Conservation (phyloP, 176 grass and related monocot species). For the Dendrocalamus sinicus region DNA sequence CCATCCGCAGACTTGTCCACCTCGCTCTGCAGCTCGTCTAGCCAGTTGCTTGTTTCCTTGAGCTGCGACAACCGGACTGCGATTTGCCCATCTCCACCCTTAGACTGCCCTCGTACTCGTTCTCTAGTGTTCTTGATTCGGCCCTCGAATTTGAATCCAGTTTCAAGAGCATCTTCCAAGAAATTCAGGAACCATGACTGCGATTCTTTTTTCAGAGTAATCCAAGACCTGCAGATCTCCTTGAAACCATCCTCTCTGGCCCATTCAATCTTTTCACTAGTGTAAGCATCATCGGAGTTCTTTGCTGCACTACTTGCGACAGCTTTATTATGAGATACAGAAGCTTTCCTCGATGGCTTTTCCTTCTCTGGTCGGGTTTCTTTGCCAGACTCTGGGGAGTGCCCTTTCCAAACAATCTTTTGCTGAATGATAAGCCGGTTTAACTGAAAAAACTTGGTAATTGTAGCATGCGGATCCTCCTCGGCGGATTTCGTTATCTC, state of each 20-base stretch:
- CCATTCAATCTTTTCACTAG: slow-evolving; percentile 75
- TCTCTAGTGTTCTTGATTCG: slow-evolving; percentile 54
- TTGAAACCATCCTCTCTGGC: slow-evolving; percentile 84
- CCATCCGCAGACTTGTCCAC: slow-evolving; percentile 44
- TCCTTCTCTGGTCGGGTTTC: slow-evolving; percentile 61
- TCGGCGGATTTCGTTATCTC: slow-evolving; percentile 66
- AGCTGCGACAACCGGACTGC: slow-evolving; percentile 83
- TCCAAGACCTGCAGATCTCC: slow-evolving; percentile 85
- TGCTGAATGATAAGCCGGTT: slow-evolving; percentile 74
- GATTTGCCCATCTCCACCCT: slow-evolving; percentile 68
- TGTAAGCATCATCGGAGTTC: slow-evolving; percentile 46
- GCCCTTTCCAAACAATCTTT: slow-evolving; percentile 65
- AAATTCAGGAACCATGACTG: slow-evolving; percentile 91
- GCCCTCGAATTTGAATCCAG: slow-evolving; percentile 69
- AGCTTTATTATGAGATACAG: slow-evolving; percentile 51
- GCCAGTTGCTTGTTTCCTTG: slow-evolving; percentile 89
- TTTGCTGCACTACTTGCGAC: slow-evolving; percentile 48
- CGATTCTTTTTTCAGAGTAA: slow-evolving; percentile 61
- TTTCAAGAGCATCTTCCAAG: slow-evolving; percentile 66
- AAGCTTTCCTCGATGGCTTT: slow-evolving; percentile 60
- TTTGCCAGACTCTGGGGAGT: slow-evolving; percentile 46
- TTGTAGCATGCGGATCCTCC: slow-evolving; percentile 65
- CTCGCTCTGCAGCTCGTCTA: slow-evolving; percentile 69
- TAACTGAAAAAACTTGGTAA: slow-evolving; percentile 89
- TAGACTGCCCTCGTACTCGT: slow-evolving; percentile 49